Conservation (phyloP, 116 monocot species). For the Cymodocea nodosa region DNA sequence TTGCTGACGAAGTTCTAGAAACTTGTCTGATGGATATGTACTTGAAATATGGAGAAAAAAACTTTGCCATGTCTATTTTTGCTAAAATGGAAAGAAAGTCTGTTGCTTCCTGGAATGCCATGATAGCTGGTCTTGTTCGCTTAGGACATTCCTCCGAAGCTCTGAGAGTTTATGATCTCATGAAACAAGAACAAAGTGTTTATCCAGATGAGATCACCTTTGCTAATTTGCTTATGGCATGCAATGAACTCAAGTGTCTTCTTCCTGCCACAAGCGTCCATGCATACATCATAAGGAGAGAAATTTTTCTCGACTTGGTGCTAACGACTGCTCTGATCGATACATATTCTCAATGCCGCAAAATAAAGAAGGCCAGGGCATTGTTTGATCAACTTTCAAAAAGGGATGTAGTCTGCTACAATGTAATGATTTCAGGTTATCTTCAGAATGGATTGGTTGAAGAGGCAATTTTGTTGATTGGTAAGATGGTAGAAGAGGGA, state of each 20-base stretch:
- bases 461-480: slow-evolving; percentile 16
- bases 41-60: slow-evolving; percentile 33
- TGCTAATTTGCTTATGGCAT: slow-evolving; percentile 41
- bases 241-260: slow-evolving; percentile 20
- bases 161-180: slow-evolving; percentile 21
- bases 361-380: slow-evolving; percentile 17
- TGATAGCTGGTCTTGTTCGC: slow-evolving; percentile 44
- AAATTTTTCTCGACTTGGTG: slow-evolving; percentile 36
- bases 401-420: slow-evolving; percentile 40
- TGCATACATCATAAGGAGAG: slow-evolving; percentile 31
- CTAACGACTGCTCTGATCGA: slow-evolving; percentile 40
- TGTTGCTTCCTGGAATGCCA: slow-evolving; percentile 47
- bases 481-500: slow-evolving; percentile 19
- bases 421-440: slow-evolving; percentile 40
- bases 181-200: slow-evolving; percentile 14
- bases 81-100: slow-evolving; percentile 21
- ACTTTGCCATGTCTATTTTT: slow-evolving; percentile 33
- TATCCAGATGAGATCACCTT: slow-evolving; percentile 46
- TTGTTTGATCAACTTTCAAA: slow-evolving; percentile 26
- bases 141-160: slow-evolving; percentile 26
- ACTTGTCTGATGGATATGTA: slow-evolving; percentile 58
- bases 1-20: slow-evolving; percentile 31
- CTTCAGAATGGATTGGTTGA: slow-evolving; percentile 19
- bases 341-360: slow-evolving; percentile 22
- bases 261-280: slow-evolving; percentile 30